Conservation (phyloP, 1,284 basidiomycete genomes). For the Malassezia nana region DNA sequence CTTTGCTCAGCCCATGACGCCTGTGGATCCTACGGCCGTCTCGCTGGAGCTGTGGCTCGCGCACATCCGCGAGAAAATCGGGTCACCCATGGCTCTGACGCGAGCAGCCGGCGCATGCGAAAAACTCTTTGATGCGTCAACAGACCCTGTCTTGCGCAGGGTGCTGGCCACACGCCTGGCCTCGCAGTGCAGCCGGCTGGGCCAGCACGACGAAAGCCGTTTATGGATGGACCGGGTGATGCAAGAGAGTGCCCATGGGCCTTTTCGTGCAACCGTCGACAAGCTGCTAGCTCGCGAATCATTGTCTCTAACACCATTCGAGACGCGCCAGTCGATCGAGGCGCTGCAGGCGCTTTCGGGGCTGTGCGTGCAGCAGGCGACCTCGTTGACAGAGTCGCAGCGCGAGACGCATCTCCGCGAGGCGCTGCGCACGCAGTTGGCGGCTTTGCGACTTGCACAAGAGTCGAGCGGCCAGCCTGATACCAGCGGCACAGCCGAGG, state of each 20-base stretch:
- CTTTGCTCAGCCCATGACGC: conserved; percentile 15
- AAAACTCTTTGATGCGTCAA: conserved; percentile 22
- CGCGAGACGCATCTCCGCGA: conserved; percentile 15
- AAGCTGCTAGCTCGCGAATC: not conserved
- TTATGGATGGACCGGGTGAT: conserved; percentile 10
- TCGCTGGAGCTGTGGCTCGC: conserved; percentile 20
- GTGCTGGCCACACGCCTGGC: conserved; percentile 5
- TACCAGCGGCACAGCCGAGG: not conserved
- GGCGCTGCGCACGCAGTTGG: conserved; percentile 29
- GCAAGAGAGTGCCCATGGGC: not conserved
- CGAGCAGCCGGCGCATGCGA: conserved; percentile 18
- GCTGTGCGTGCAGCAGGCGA: conserved; percentile 20
- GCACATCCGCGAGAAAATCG: conserved; percentile 19
- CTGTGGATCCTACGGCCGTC: conserved; percentile 20
- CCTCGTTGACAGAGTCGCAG: not conserved
- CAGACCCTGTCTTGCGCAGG: not conserved
- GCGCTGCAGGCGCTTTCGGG: conserved; percentile 31
- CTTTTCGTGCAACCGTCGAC: not conserved
- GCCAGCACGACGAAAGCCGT: not conserved
- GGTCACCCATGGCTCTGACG: conserved; percentile 3
- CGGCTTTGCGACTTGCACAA: conserved; percentile 22
- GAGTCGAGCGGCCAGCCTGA: conserved; percentile 9
- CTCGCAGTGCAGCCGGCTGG: not conserved
- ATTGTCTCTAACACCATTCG: conserved; percentile 14
- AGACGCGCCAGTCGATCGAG: conserved; percentile 26